Evolutionary conservation across 202 grass and related monocot genomes (phyloP), one percentile per base, ranked within the genome.

Genomic region (Bolboschoenoplectus hybrid): DNA sequence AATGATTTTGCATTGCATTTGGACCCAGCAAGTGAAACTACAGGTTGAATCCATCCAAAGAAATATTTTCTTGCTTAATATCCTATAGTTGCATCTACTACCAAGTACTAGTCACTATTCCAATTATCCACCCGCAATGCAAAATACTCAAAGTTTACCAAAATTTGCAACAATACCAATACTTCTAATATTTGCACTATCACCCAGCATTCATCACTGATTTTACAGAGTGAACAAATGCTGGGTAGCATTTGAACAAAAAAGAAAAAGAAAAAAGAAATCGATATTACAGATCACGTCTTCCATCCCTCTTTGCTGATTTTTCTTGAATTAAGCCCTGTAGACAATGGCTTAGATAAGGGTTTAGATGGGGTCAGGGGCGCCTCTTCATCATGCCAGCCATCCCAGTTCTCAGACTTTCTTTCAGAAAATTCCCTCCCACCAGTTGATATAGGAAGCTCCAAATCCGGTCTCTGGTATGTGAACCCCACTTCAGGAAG

Each of bases 301-400:
- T 94, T 99, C 97, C 92, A 99, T 9, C 89, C 90, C 89, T 96
- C 97, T 90, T 98, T 99, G 44, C 85, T 84, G 2, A 83, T 90
- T 85, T 85, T 91, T 81, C 97, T 87, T 43, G 92, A 81, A 85
- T 92, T 87, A 11, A 99, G 97, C 13, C 97, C 93, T 85, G 96
- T 94, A 9, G 82, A 99, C 5, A 94, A 96, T 46, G 81, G 90
- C 87, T 89, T 94, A 14, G 87, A 58, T 49, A 89, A 84, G 45
- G 88, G 84, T 83, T 88, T 96, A 9, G 92, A 91, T 20, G 93
- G 91, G 17, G 97, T 96, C 82, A 92, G 81, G 0, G 97, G 90
- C 0, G 97, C 88, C 83, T 97, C 95, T 85, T 94, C 97, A 45
- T 99, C 97, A 11, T 90, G 91, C 97, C 97, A 96, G 64, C 85